Base-by-base conservation (phyloP, 1,284 basidiomycete genomes). In the Blastosporella zonata region DNA sequence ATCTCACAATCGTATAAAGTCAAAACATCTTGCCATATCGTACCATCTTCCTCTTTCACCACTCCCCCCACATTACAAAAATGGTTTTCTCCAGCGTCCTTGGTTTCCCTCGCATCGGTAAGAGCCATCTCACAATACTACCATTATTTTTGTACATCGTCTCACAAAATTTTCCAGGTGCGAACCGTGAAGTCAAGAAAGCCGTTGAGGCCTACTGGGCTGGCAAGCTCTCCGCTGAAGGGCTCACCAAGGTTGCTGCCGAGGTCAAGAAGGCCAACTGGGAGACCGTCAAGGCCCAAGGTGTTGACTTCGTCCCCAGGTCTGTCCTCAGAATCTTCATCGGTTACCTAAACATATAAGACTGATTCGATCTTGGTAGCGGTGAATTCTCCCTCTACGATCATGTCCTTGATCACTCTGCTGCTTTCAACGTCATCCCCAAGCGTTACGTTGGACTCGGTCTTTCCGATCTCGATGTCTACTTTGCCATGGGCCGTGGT, bases 341-440 rank as follows among this genome's bases (percentile, higher is more conserved):
- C 55, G 49, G 60, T 58, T 25, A 59, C 49, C 47, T 53, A 52
- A 61, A 62, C 48, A 60, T 60, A 46, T 23, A 34, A 40, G 28
- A 49, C 41, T 53, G 53, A 51, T 47, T 54, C 54, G 55, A 34
- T 53, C 59, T 48, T 55, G 27, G 6, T 20, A 97, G 94, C 64
- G 95, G 95, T 66, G 96, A 98, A 67, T 99, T 98, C 74, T 90
- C 96, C 38, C 86, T 99, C 59, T 99, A 99, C 72, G 97, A 99
- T 75, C 94, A 97, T 71, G 93, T 99, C 65, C 88, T 99, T 62
- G 97, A 99, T 75, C 92, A 96, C 73, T 96, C 94, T 58, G 85
- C 88, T 63, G 89, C 91, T 51, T 97, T 99, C 81, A 97, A 97
- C 71, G 93, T 90, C 62, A 93, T 99, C 67, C 97, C 97, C 60